A percentile compares a stretch with the other conserved stretches of the same genome.
phyloP scores from a whole-genome alignment of 2,329 filamentous ascomycete species.

The Salinomyces thailandicus region DNA sequence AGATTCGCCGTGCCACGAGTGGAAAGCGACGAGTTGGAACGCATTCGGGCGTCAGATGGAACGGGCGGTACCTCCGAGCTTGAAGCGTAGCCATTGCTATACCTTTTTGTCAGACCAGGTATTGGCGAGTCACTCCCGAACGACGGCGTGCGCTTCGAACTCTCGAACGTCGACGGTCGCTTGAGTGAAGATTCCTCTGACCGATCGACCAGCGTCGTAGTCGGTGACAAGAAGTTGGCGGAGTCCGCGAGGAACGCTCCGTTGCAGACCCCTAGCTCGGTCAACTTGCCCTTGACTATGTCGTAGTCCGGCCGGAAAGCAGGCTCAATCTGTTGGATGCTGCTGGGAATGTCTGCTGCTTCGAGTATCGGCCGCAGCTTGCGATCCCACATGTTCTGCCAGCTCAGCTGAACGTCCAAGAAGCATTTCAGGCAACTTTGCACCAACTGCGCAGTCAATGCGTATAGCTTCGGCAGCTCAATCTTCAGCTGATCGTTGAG shows the following conservation, averaged over 20 bases:
- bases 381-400: slow-evolving; percentile 74
- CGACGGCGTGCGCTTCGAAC: slow-evolving; percentile 31
- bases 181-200: slow-evolving; percentile 26
- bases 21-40: slow-evolving; percentile 47
- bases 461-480: slow-evolving; percentile 76
- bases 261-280: slow-evolving; percentile 67
- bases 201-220: slow-evolving; percentile 31
- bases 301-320: slow-evolving; percentile 72
- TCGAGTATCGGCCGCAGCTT: slow-evolving; percentile 69
- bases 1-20: slow-evolving; percentile 27
- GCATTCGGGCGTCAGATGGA: slow-evolving; percentile 33
- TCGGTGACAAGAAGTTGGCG: slow-evolving; percentile 47
- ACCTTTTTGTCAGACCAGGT: slow-evolving; percentile 37
- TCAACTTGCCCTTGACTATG: slow-evolving; percentile 61
- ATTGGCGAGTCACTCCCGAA: slow-evolving; percentile 25
- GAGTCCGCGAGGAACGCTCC: slow-evolving; percentile 52
- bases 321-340: slow-evolving; percentile 61
- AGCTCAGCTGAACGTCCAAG: slow-evolving; percentile 70
- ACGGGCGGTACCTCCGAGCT: slow-evolving; percentile 9
- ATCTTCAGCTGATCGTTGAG: slow-evolving; percentile 89
- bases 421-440: slow-evolving; percentile 75
- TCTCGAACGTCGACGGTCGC: slow-evolving; percentile 29
- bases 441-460: slow-evolving; percentile 70
- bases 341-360: slow-evolving; percentile 52
- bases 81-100: slow-evolving; percentile 54